phyloP scores from a whole-genome alignment of 148 eudicot genomes.

The Beta vulgaris region DNA sequence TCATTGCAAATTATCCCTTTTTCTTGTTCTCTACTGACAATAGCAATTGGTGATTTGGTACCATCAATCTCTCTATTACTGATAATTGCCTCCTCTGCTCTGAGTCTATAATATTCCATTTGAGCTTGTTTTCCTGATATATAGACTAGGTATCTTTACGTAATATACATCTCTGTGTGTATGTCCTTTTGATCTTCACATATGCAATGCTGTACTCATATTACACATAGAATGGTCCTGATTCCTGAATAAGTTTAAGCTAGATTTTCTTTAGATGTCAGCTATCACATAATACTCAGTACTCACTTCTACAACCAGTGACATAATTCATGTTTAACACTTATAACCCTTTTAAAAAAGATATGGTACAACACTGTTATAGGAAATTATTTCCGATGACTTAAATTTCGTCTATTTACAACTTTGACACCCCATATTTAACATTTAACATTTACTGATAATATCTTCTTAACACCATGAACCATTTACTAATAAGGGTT shows the following conservation, averaged over 20 bases:
- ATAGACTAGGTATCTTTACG: not conserved
- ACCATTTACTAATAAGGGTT: too few relatives aligned
- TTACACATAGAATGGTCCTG: not conserved
- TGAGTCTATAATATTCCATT: not conserved
- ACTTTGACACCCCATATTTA: too few relatives aligned
- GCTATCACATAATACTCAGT: too few relatives aligned
- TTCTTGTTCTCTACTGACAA: not conserved
- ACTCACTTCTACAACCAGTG: too few relatives aligned
- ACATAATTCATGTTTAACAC: too few relatives aligned
- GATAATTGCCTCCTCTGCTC: not conserved
- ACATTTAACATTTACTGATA: too few relatives aligned
- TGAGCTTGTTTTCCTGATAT: not conserved
- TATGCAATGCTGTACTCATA: not conserved
- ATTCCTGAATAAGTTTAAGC: not conserved
- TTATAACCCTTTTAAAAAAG: too few relatives aligned
- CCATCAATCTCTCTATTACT: not conserved
- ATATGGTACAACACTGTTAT: too few relatives aligned
- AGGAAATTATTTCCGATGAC: too few relatives aligned
- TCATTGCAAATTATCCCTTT: not conserved
- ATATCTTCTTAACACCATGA: too few relatives aligned
- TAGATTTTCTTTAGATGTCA: too few relatives aligned
- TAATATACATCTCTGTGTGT: not conserved
- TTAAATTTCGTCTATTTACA: too few relatives aligned
- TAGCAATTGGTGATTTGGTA: not conserved
- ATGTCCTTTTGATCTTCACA: not conserved